Percentiles rank a stretch among this genome's conserved stretches.
Conservation (phyloP, 805 yeast genomes). For the Candida morakotiae region DNA sequence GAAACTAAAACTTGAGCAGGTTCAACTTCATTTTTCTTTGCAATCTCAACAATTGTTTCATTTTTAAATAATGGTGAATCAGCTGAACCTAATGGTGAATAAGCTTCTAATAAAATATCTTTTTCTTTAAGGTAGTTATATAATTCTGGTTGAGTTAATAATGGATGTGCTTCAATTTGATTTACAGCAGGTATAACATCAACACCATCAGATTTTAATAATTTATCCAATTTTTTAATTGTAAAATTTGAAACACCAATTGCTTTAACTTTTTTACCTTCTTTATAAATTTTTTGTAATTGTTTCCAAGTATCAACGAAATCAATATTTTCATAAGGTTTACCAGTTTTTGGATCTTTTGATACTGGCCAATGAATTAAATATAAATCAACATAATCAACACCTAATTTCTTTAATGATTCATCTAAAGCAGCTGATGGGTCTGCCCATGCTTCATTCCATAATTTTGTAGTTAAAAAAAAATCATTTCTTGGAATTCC, state of each 20-base stretch:
- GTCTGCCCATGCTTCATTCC: constrained; percentile 50
- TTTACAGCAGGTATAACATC: constrained; percentile 61
- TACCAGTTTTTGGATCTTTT: constrained; percentile 34
- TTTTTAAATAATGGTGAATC: constrained; percentile 34
- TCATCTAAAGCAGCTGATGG: constrained; percentile 52
- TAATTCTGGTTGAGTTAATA: constrained; percentile 41
- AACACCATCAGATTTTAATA: constrained; percentile 47
- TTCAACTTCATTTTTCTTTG: constrained; percentile 26
- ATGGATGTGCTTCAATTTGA: constrained; percentile 69
- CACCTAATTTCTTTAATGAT: constrained; percentile 58
- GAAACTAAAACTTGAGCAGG: constrained; percentile 34
- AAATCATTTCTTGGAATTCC: constrained; percentile 63
- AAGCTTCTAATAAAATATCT: constrained; percentile 57
- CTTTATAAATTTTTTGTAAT: constrained; percentile 39
- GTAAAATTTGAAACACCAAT: constrained; percentile 79
- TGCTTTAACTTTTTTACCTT: constrained; percentile 55
- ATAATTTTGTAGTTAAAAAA: constrained; percentile 69
- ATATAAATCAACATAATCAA: constrained; percentile 76
- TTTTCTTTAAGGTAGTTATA: constrained; percentile 53
- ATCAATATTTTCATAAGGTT: constrained; percentile 20
- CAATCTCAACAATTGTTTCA: constrained; percentile 21
- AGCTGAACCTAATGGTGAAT: constrained; percentile 42
- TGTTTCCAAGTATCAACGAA: constrained; percentile 42
- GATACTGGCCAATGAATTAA: constrained; percentile 77
- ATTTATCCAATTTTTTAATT: constrained; percentile 34